Conservation (phyloP, 139 green algal genomes). For the Volvox africanus region DNA sequence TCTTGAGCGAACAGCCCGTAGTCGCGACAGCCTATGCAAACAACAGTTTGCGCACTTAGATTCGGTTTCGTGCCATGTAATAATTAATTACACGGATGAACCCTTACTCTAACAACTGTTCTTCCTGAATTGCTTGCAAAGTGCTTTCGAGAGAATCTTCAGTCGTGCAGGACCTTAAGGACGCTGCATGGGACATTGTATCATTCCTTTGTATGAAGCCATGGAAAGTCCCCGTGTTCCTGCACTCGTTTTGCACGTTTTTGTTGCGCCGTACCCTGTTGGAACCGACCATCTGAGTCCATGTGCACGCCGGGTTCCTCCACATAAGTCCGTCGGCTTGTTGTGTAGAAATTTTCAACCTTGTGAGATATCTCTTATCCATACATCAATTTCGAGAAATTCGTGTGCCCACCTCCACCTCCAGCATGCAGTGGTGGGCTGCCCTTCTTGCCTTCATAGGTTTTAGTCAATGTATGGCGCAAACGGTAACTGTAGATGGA, state of each 20-base stretch:
- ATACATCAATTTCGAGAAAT: not conserved
- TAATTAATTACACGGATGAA: not conserved
- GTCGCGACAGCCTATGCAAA: not conserved
- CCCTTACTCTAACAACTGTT: slow-evolving; percentile 2
- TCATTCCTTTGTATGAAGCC: not conserved
- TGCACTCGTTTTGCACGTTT: not conserved
- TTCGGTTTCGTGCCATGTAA: not conserved
- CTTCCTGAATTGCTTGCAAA: not conserved
- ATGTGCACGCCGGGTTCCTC: not conserved
- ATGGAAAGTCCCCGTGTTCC: not conserved
- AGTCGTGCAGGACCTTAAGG: not conserved
- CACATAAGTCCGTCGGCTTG: not conserved
- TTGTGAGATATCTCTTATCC: not conserved
- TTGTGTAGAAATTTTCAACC: not conserved
- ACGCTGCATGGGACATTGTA: not conserved
- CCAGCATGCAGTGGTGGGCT: not conserved
- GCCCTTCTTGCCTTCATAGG: not conserved
- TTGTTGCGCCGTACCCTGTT: not conserved
- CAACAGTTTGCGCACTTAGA: not conserved
- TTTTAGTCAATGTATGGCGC: not conserved
- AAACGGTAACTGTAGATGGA: slow-evolving; percentile 47
- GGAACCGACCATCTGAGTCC: not conserved
- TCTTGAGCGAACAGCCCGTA: not conserved
- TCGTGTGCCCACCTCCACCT: not conserved
- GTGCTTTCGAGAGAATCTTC: not conserved